Percentiles rank a stretch among this genome's conserved stretches.
Evolutionary conservation across 306 rosid species (phyloP).

Genomic region (Lathyrus aphaca): DNA sequence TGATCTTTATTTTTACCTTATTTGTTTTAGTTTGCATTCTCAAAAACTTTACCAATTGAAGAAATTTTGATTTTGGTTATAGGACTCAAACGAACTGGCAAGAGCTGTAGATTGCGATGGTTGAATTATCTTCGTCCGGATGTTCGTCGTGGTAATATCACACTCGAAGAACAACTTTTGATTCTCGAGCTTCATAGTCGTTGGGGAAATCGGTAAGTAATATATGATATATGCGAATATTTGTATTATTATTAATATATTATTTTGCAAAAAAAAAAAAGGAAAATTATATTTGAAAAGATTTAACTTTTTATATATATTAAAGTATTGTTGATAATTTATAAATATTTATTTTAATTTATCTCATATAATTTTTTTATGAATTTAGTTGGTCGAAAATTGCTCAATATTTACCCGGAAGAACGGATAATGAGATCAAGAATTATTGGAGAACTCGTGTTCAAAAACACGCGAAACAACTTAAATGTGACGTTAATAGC

Average conservation of each 20-base stretch:
- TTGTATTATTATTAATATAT: too few relatives aligned
- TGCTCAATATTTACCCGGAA: conserved; percentile 87
- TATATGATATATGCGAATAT: neutral
- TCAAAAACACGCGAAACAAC: conserved; percentile 95
- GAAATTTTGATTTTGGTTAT: conserved; percentile 5
- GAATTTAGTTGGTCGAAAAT: conserved; percentile 85
- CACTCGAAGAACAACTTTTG: conserved; percentile 88
- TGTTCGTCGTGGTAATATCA: conserved; percentile 95
- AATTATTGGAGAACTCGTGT: conserved; percentile 98
- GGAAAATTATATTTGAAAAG: too few relatives aligned
- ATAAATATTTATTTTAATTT: neutral
- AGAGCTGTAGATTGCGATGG: conserved; percentile 97
- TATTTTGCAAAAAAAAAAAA: neutral
- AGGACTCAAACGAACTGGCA: conserved; percentile 93
- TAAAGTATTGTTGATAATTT: neutral
- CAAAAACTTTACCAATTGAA: conserved; percentile 60
- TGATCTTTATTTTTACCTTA: conserved; percentile 38
- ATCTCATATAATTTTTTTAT: neutral
- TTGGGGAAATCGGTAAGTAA: conserved; percentile 80
- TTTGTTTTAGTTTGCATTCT: conserved; percentile 5
- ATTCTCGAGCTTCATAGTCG: conserved; percentile 97
- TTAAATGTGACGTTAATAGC: conserved; percentile 97
- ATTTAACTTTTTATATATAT: neutral
- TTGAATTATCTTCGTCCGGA: conserved; percentile 90
- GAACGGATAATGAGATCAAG: conserved; percentile 92